Percentiles rank a stretch among this genome's conserved stretches.
Conservation (phyloP, 306 rosid species). For the Rosa multiflora region DNA sequence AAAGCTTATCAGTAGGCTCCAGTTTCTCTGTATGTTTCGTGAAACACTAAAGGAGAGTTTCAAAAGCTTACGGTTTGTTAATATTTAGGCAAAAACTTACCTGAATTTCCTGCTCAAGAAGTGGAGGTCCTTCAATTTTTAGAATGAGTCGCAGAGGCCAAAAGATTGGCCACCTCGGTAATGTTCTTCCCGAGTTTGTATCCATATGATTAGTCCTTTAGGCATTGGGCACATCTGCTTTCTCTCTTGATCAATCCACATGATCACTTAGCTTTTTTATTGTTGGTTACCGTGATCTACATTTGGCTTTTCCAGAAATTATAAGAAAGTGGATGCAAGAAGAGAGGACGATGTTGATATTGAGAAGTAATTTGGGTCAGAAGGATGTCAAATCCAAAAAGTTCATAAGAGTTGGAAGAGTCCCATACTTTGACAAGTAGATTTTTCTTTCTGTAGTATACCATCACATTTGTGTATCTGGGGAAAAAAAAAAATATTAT, state of each 20-base stretch:
- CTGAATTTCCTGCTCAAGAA: no score
- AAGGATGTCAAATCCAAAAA: slow-evolving; percentile 57
- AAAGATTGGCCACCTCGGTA: slow-evolving; percentile 28
- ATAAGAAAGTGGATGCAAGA: slow-evolving; percentile 53
- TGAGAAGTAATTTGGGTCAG: slow-evolving; percentile 24
- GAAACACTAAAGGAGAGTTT: no score
- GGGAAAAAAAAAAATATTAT: no score
- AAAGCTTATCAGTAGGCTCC: no score
- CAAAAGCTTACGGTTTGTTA: no score
- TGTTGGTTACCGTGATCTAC: not conserved
- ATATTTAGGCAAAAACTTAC: no score
- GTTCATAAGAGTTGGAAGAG: slow-evolving; percentile 37
- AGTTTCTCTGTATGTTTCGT: no score
- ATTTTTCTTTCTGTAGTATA: not conserved
- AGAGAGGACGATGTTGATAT: slow-evolving; percentile 25
- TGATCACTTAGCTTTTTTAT: slow-evolving; percentile 1
- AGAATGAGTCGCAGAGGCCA: no score
- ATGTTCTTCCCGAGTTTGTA: not conserved
- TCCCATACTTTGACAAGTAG: not conserved
- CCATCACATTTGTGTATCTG: not conserved
- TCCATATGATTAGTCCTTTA: not conserved
- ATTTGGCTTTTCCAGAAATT: slow-evolving; percentile 47
- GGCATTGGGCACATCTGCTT: not conserved
- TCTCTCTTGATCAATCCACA: no score
- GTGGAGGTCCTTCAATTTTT: no score